Evolutionary conservation across 2,329 filamentous ascomycete genomes (phyloP), one percentile per base, ranked within the genome.

Genomic region (Fusarium phyllophilum): DNA sequence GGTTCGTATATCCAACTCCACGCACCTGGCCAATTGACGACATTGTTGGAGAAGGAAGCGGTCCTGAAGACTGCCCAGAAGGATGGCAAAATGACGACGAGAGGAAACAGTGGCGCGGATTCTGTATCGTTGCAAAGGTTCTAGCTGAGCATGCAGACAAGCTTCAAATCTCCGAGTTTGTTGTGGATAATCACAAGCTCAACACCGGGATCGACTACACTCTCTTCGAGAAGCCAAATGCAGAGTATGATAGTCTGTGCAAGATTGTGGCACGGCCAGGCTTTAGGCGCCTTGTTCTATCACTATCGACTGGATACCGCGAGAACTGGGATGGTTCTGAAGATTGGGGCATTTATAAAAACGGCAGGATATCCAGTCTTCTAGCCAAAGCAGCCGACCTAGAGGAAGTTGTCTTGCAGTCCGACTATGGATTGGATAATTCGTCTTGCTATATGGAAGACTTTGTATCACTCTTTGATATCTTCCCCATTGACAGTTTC

Each of bases 1-100:
- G 66, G 0, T 70, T 70, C 52, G 41, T 42, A 1, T 70, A 70
- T 10, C 66, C 55, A 3, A 48, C 48, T 6, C 44, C 55, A 1
- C 42, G 49, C 0, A 4, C 42, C 24, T 70, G 66, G 60, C 42
- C 39, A 15, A 3, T 8, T 22, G 29, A 46, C 1, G 52, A 51
- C 3, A 29, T 0, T 29, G 5, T 29, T 6, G 5, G 26, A 29
- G 26, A 6, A 29, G 8, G n/a, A n/a, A n/a, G n/a, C n/a, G n/a
- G 26, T 6, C 42, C 45, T 6, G 26, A 45, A 2, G 13, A 15
- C 3, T 46, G 34, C 20, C 57, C 57, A 1, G n/a, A 65, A 9
- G 46, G 57, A 26, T 66, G 64, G 64, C 33, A 4, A n/a, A 64
- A 36, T 11, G 60, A 60, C 4, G 11, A 20, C 0, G 48, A 56